Conservation (phyloP, 2,329 filamentous ascomycete genomes). For the Pseudogymnoascus sp. region DNA sequence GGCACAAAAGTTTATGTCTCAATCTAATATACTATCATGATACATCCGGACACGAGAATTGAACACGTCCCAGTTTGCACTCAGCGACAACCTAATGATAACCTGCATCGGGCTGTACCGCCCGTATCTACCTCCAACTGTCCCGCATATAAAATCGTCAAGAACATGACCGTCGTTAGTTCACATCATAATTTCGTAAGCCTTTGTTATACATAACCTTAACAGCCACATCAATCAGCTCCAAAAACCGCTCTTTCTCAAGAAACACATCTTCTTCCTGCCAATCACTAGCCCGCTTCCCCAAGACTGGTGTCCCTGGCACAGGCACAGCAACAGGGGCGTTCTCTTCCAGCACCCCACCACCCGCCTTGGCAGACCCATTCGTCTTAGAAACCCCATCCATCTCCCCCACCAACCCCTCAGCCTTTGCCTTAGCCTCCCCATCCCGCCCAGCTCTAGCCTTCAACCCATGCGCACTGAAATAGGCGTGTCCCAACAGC, state of each 20-base stretch:
- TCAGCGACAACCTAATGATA: neutral
- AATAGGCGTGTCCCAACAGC: constrained; percentile 32
- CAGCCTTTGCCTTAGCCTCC: constrained; percentile 5
- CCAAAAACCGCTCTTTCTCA: constrained; percentile 23
- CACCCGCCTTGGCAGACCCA: neutral
- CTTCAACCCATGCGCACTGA: constrained; percentile 27
- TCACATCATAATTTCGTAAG: neutral
- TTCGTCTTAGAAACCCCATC: neutral
- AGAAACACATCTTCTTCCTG: constrained; percentile 23
- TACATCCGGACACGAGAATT: neutral
- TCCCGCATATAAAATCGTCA: neutral
- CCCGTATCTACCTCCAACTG: neutral
- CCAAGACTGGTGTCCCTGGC: neutral
- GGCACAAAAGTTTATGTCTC: neutral
- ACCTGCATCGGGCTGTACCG: neutral
- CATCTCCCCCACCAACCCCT: neutral
- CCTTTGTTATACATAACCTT: constrained; percentile 11
- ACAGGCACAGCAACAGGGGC: neutral
- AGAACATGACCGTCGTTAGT: neutral
- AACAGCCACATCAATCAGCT: constrained; percentile 20
- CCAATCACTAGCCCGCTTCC: constrained; percentile 14
- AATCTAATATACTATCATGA: neutral
- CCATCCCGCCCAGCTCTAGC: neutral
- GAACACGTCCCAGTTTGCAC: neutral
- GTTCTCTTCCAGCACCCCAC: neutral